A percentile compares a stretch with the other conserved stretches of the same genome.
These are phyloP conservation scores for Kodamaea anthophila DNA, from an alignment of 1,139 yeast genomes.

Conservation along the genomic window DNA sequence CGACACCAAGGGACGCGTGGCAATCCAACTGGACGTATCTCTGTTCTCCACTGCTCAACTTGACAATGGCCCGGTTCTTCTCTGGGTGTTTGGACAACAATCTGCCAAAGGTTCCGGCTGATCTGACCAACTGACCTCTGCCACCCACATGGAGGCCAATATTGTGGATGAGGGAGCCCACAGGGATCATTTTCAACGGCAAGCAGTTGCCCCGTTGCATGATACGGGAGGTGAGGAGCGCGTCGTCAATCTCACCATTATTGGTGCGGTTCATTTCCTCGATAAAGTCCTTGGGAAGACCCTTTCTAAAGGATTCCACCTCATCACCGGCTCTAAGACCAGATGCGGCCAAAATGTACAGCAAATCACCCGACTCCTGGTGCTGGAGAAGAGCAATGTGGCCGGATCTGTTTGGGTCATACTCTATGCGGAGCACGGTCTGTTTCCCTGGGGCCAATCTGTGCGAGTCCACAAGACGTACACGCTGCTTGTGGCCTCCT, in stretches of 20 bases:
- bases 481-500: constrained; percentile 91
- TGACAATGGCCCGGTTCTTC: constrained; percentile 65
- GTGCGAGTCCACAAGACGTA: constrained; percentile 73
- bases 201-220: constrained; percentile 93
- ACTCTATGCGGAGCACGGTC: constrained; percentile 81
- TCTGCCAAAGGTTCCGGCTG: constrained; percentile 95
- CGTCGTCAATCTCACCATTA: constrained; percentile 87
- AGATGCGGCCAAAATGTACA: constrained; percentile 85
- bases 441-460: constrained; percentile 68
- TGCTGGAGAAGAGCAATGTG: constrained; percentile 85
- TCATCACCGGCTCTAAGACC: constrained; percentile 90
- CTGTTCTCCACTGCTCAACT: constrained; percentile 88
- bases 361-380: constrained; percentile 51
- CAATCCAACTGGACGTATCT: constrained; percentile 82
- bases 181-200: constrained; percentile 86
- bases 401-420: constrained; percentile 92
- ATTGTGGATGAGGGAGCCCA: constrained; percentile 86
- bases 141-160: constrained; percentile 73
- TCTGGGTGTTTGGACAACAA: constrained; percentile 74
- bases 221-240: constrained; percentile 78
- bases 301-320: constrained; percentile 83
- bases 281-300: constrained; percentile 74
- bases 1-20: constrained; percentile 91
- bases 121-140: constrained; percentile 85
- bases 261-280: constrained; percentile 55